These are phyloP conservation scores for Perkinsus marinus DNA, from an alignment of 169 alveolate species.

Conservation along the genomic window DNA sequence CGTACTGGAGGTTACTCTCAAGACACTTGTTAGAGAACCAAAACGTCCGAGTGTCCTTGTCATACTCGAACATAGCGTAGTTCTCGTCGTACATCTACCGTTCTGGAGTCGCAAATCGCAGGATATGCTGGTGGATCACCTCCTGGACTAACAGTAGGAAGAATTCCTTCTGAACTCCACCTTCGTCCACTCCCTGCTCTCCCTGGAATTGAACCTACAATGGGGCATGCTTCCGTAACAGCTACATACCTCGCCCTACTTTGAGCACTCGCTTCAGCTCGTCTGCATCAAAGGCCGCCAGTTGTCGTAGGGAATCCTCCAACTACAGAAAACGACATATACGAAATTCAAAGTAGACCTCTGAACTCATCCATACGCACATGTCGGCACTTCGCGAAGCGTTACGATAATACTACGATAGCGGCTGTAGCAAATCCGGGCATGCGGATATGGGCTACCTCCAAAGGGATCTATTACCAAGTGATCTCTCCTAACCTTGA, in stretches of 20 bases:
- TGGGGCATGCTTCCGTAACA: slow-evolving; percentile 12
- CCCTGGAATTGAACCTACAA: slow-evolving; percentile 48
- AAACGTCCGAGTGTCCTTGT: slow-evolving; percentile 42
- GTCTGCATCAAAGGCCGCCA: not conserved
- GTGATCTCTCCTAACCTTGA: not conserved
- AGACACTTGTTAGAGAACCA: slow-evolving; percentile 61
- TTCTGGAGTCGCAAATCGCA: not conserved
- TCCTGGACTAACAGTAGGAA: slow-evolving; percentile 53
- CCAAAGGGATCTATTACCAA: no score
- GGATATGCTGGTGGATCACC: not conserved
- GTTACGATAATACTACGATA: no score
- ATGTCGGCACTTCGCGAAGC: no score
- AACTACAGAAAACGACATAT: not conserved
- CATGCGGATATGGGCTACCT: no score
- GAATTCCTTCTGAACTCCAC: slow-evolving; percentile 73
- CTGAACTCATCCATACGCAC: not conserved
- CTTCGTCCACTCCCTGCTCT: slow-evolving; percentile 77
- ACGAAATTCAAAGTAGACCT: not conserved
- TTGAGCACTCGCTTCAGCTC: not conserved
- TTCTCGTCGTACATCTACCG: slow-evolving; percentile 47
- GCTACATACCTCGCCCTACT: not conserved
- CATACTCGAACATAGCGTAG: slow-evolving; percentile 64
- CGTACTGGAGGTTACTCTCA: slow-evolving; percentile 56
- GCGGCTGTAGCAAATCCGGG: no score
- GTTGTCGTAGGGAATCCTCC: not conserved